Evolutionary conservation across 1,284 basidiomycete genomes (phyloP).

Genomic region (Mixia osmundae): DNA sequence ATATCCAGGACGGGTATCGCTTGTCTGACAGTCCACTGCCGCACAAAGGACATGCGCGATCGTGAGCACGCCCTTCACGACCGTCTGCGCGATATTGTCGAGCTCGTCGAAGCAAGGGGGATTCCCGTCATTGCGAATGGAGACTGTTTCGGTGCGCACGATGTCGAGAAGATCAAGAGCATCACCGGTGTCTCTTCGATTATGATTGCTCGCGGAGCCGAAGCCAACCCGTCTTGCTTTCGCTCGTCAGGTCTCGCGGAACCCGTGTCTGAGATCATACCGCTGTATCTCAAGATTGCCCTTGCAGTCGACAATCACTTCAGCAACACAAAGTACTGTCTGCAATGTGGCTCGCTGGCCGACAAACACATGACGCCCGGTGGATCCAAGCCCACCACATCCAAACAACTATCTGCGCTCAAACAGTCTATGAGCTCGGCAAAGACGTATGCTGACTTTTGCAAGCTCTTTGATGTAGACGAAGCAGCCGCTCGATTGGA

Average conservation of each 20-base stretch:
- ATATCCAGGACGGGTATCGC: constrained; percentile 73
- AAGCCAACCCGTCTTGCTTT: constrained; percentile 79
- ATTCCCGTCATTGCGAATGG: constrained; percentile 84
- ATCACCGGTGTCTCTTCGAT: constrained; percentile 74
- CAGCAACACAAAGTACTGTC: constrained; percentile 76
- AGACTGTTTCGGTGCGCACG: constrained; percentile 58
- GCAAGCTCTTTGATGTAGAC: constrained; percentile 32
- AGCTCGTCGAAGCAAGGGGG: constrained; percentile 39
- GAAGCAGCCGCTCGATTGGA: too few species aligned
- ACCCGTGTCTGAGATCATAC: constrained; percentile 44
- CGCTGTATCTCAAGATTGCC: constrained; percentile 45
- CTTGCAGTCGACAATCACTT: constrained; percentile 35
- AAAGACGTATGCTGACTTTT: constrained; percentile 42
- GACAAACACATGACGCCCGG: constrained; percentile 22
- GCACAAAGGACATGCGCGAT: constrained; percentile 79
- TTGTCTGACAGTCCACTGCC: constrained; percentile 80
- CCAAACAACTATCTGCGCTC: constrained; percentile 34
- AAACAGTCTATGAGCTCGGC: constrained; percentile 34
- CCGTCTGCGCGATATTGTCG: constrained; percentile 59
- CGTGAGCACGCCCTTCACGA: constrained; percentile 55
- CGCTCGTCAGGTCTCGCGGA: constrained; percentile 40
- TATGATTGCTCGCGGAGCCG: constrained; percentile 90
- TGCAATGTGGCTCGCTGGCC: too few species aligned
- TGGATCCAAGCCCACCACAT: constrained; percentile 24
- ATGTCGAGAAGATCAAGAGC: constrained; percentile 46